Conservation (phyloP, 305 asterid genomes). For the Solanum chacoense region DNA sequence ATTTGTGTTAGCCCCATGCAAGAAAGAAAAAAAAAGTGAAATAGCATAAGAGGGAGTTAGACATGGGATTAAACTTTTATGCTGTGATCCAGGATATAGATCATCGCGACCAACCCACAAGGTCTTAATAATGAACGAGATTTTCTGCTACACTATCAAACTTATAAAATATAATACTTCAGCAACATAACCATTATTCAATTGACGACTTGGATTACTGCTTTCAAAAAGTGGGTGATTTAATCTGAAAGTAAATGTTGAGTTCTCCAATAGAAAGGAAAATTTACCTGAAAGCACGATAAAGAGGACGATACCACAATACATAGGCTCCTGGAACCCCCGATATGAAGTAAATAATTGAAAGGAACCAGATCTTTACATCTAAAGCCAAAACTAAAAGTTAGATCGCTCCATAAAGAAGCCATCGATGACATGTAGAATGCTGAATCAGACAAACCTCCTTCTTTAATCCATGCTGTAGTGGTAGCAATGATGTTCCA, state of each 20-base stretch:
- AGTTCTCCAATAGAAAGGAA: background rate
- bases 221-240: background rate
- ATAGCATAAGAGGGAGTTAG: background rate
- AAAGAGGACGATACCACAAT: slow-evolving; percentile 95
- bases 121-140: background rate
- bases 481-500: slow-evolving; percentile 86
- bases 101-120: background rate
- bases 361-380: slow-evolving; percentile 85
- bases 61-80: background rate
- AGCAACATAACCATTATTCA: background rate
- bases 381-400: slow-evolving; percentile 21
- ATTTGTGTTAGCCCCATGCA: background rate
- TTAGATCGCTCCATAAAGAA: background rate
- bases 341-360: slow-evolving; percentile 78
- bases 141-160: background rate
- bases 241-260: background rate
- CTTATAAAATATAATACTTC: background rate
- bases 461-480: slow-evolving; percentile 80
- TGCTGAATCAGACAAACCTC: slow-evolving; percentile 37
- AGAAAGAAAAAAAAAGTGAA: background rate
- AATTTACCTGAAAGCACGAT: slow-evolving; percentile 76
- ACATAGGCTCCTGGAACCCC: slow-evolving; percentile 96
- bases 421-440: background rate
- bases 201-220: background rate
- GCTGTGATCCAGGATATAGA: background rate